phyloP scores from a whole-genome alignment of 2,329 filamentous ascomycete species.

The Fusarium subtropicale region DNA sequence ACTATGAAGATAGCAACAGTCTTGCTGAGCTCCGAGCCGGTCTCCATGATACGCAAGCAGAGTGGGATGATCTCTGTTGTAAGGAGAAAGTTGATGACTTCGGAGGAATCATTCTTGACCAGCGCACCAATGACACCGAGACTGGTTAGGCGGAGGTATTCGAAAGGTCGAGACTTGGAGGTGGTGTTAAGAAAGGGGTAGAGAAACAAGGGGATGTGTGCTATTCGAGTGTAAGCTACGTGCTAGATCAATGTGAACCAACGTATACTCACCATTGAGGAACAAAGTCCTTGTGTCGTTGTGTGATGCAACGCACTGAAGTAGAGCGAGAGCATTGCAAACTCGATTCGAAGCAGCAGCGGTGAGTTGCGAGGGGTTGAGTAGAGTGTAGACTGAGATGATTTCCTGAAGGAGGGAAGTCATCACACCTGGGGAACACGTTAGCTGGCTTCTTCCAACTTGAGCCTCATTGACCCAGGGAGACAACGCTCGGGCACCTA shows the following conservation, averaged over 20 bases:
- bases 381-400: conserved; percentile 95
- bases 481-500: conserved; percentile 58
- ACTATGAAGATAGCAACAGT: conserved; percentile 99
- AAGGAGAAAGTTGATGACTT: conserved; percentile 98
- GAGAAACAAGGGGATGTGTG: conserved; percentile 96
- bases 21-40: conserved; percentile 96
- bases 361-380: conserved; percentile 96
- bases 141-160: conserved; percentile 95
- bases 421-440: conserved; percentile 81
- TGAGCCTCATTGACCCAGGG: conserved; percentile 7
- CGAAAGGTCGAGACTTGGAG: conserved; percentile 96
- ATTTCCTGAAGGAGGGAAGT: conserved; percentile 97
- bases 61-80: conserved; percentile 99
- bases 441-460: conserved; percentile 35
- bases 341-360: conserved; percentile 97
- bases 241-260: not conserved
- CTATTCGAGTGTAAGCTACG: conserved; percentile 59
- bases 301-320: conserved; percentile 97
- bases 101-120: conserved; percentile 98
- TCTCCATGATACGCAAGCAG: conserved; percentile 99
- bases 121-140: conserved; percentile 96
- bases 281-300: conserved; percentile 96
- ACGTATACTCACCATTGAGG: conserved; percentile 77
- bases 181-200: conserved; percentile 99
- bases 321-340: conserved; percentile 93